Base-by-base conservation (phyloP, 2,329 filamentous ascomycete species). In the Fusarium algeriense region DNA sequence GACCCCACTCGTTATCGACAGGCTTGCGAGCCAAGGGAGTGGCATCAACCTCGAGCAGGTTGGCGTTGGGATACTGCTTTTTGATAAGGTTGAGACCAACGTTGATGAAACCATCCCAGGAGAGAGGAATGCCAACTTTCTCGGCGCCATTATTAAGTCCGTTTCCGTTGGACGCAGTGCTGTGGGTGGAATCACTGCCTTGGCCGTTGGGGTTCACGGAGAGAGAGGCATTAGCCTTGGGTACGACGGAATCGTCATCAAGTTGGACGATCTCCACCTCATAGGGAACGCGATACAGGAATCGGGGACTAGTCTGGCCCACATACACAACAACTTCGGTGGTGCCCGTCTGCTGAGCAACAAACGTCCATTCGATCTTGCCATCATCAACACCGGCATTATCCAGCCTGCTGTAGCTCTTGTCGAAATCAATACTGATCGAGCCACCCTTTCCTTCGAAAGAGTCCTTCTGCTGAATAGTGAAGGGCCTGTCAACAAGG, bases 221-320 rank as follows among this genome's bases (percentile, higher is more conserved):
- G 14, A 68, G 56, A 34, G 38, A 43, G 5, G 30, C 44, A 7
- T 20, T 7, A 26, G 61, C 20, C 37, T 46, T 52, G 15, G 40
- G 2, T 3, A 32, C 30, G 8, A 12, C 48, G 19, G 49, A 19
- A 2, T 44, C 30, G 6, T 52, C 26, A 17, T 23, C 38, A 19
- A 52, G 20, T 20, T 46, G 9, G 17, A 58, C 34, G 32, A 60
- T 56, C 35, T 44, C 50, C 23, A 68, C 61, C 1, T 23, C 3
- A 34, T 68, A 56, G 40, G 49, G 30, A 8, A 66, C 67, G 30
- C 82, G 81, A 59, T 83, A 83, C 48, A 84, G 76, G 55, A 83
- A 83, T 7, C 79, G 78, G 60, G 83, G 81, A 32, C 81, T 75
- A 54, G 64, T 70, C 7, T 81, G 81, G 5, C 83, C 81, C 23